These are phyloP conservation scores for Scheffersomyces insectosa DNA, from an alignment of 1,139 yeast genomes.

Conservation along the genomic window DNA sequence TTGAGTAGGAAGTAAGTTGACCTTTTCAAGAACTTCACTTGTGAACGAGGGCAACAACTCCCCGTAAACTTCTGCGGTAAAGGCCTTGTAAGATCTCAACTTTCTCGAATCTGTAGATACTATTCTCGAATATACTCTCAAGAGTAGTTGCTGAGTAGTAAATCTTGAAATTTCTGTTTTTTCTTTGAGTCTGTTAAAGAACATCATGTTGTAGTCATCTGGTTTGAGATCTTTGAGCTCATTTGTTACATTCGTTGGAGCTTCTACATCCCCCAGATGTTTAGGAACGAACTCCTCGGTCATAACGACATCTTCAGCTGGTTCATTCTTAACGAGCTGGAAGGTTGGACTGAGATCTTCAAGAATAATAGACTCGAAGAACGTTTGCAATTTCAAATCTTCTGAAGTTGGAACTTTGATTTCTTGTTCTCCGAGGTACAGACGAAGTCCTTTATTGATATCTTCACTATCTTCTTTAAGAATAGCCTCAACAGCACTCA, in stretches of 20 bases:
- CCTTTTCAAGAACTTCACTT: conserved; percentile 65
- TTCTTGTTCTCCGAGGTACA: conserved; percentile 21
- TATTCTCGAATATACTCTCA: conserved; percentile 71
- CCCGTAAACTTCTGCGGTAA: conserved; percentile 90
- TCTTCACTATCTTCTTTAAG: conserved; percentile 17
- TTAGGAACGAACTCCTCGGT: not conserved
- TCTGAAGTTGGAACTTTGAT: conserved; percentile 14
- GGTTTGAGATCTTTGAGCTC: conserved; percentile 16
- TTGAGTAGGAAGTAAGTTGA: conserved; percentile 52
- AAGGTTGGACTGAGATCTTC: conserved; percentile 16
- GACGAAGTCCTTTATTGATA: conserved; percentile 33
- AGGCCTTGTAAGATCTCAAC: conserved; percentile 74
- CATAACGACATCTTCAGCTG: not conserved
- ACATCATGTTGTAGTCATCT: conserved; percentile 19
- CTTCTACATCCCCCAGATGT: conserved; percentile 3
- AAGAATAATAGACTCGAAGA: conserved; percentile 25
- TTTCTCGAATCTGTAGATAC: conserved; percentile 74
- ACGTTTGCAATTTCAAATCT: conserved; percentile 26
- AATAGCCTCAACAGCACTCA: conserved; percentile 7
- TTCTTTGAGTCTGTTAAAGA: conserved; percentile 32
- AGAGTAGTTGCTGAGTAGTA: conserved; percentile 66
- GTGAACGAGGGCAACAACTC: conserved; percentile 81
- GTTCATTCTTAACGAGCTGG: conserved; percentile 3
- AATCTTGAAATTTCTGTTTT: conserved; percentile 52
- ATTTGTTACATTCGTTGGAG: conserved; percentile 4